Conservation (phyloP, 371 early-diverging fungal species). For the Actinomortierella ambigua region DNA sequence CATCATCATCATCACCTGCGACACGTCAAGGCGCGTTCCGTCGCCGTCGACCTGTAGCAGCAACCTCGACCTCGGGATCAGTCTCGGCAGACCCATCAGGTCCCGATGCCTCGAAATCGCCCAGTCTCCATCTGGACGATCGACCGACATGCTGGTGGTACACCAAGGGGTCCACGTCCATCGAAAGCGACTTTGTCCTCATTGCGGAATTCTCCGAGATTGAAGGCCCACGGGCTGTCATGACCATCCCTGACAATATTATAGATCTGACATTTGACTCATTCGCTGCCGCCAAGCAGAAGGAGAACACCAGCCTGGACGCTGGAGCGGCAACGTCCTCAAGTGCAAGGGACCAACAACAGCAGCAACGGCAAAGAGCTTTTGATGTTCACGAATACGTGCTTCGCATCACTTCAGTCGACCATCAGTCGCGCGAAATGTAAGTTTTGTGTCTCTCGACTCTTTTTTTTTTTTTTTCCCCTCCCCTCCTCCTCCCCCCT, state of each 20-base stretch:
- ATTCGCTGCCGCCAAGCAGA: constrained; percentile 23
- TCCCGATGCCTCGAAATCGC: no score
- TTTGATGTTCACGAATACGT: constrained; percentile 65
- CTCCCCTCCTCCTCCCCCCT: no score
- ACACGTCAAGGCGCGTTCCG: no score
- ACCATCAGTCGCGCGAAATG: constrained; percentile 48
- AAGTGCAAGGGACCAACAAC: constrained; percentile 25
- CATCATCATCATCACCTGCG: no score
- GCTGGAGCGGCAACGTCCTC: constrained; percentile 9
- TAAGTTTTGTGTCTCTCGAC: constrained; percentile 4
- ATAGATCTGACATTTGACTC: constrained; percentile 49
- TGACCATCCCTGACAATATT: constrained; percentile 50
- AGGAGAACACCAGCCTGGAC: neutral
- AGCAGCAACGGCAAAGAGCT: constrained; percentile 18
- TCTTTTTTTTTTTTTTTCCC: no score
- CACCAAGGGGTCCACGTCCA: constrained; percentile 19
- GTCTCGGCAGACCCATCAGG: no score
- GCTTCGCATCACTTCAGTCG: constrained; percentile 59
- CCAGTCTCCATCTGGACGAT: no score
- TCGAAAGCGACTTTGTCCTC: constrained; percentile 57
- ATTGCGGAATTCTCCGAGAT: constrained; percentile 66
- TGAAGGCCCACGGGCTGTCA: constrained; percentile 61
- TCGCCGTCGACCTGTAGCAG: no score
- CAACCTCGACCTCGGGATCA: no score
- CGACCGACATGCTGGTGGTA: constrained; percentile 24